phyloP scores from a whole-genome alignment of 148 eudicot genomes.

The Linanthus parryae region DNA sequence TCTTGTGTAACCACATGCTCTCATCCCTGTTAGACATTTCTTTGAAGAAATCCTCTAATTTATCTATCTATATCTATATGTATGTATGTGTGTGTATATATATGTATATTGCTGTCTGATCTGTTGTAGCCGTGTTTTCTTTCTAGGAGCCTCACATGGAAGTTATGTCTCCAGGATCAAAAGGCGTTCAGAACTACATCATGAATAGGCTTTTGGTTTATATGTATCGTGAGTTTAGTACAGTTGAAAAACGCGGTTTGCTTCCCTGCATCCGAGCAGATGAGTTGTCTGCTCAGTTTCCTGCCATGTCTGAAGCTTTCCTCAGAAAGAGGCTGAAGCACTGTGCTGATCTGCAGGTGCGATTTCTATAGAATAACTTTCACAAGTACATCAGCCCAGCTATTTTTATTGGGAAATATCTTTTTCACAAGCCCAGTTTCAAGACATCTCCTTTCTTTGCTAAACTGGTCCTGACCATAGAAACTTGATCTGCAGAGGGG shows the following conservation, averaged over 20 bases:
- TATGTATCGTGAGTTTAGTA: conserved; percentile 85
- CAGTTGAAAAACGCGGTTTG: conserved; percentile 65
- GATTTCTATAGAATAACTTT: neutral
- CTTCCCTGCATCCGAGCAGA: conserved; percentile 76
- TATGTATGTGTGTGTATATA: no score
- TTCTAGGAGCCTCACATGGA: conserved; percentile 93
- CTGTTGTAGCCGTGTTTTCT: conserved; percentile 13
- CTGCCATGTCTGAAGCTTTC: conserved; percentile 58
- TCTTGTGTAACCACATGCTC: no score
- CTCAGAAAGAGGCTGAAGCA: conserved; percentile 83
- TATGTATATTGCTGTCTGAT: no score
- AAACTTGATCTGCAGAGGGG: conserved; percentile 68
- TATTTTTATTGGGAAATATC: neutral
- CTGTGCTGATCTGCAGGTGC: conserved; percentile 91
- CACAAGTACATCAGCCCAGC: neutral
- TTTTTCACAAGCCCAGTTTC: no score
- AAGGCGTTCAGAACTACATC: conserved; percentile 55
- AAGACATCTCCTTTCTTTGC: no score
- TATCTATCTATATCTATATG: no score
- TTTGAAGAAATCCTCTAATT: no score
- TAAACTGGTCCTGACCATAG: no score
- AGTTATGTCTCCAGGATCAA: conserved; percentile 87
- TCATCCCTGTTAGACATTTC: no score
- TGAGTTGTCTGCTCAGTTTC: conserved; percentile 75
- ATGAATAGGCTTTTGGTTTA: conserved; percentile 83